Evolutionary conservation across 2,329 filamentous ascomycete species (phyloP).

Genomic region (Microcyclospora pomicola): DNA sequence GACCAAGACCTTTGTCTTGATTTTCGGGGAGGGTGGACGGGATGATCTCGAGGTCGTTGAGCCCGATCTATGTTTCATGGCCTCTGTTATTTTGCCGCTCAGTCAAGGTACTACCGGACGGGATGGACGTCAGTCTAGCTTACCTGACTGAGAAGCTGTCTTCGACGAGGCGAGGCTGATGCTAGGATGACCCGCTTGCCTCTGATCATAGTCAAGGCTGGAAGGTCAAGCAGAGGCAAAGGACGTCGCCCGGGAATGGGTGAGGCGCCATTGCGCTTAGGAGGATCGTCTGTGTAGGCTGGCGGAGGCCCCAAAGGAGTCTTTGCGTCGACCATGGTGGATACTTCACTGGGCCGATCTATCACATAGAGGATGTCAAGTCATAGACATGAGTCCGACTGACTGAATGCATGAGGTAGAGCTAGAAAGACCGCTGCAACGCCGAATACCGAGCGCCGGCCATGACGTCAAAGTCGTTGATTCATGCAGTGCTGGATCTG

Average conservation of each 20-base stretch:
- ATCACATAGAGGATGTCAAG: not conserved
- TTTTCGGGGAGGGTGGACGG: constrained; percentile 77
- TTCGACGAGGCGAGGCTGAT: constrained; percentile 73
- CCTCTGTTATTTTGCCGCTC: not conserved
- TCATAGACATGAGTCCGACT: too few species aligned
- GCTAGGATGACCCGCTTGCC: constrained; percentile 76
- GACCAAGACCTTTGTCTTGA: constrained; percentile 63
- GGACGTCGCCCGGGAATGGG: constrained; percentile 26
- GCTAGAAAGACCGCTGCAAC: too few species aligned
- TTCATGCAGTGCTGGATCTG: too few species aligned
- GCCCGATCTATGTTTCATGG: constrained; percentile 47
- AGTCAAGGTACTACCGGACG: too few species aligned
- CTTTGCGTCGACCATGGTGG: constrained; percentile 20
- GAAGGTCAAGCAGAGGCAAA: constrained; percentile 60
- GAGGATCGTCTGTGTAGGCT: constrained; percentile 25
- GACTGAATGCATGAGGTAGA: too few species aligned
- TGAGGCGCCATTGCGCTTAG: not conserved
- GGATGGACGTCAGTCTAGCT: constrained; percentile 2
- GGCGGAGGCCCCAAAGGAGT: constrained; percentile 30
- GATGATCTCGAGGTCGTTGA: constrained; percentile 67
- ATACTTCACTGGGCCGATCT: not conserved
- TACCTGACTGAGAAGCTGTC: constrained; percentile 64
- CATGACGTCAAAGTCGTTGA: not conserved
- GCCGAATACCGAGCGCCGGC: not conserved
- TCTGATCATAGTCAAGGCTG: constrained; percentile 62